These are phyloP conservation scores for Penicillium argentinense DNA, from an alignment of 495 filamentous ascomycete species.

Conservation along the genomic window DNA sequence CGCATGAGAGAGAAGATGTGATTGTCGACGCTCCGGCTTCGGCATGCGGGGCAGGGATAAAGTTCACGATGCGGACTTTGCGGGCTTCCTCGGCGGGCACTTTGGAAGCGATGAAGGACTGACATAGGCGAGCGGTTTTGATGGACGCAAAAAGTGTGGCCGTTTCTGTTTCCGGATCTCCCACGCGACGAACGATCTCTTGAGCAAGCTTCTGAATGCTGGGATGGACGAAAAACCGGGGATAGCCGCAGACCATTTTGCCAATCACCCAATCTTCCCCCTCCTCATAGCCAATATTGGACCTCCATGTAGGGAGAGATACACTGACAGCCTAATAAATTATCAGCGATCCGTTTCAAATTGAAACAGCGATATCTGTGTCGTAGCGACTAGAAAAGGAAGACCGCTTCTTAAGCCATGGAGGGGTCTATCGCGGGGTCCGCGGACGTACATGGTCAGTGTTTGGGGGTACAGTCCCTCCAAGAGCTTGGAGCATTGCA, in stretches of 20 bases:
- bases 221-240: slow-evolving; percentile 90
- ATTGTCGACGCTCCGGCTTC: slow-evolving; percentile 29
- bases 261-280: slow-evolving; percentile 81
- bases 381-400: neutral
- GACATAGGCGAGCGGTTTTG: slow-evolving; percentile 65
- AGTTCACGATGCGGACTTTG: slow-evolving; percentile 64
- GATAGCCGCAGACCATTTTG: slow-evolving; percentile 89
- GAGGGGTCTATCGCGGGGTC: slow-evolving; percentile 29
- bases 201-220: slow-evolving; percentile 71
- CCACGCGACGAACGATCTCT: slow-evolving; percentile 65
- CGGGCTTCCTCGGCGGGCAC: slow-evolving; percentile 44
- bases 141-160: slow-evolving; percentile 80
- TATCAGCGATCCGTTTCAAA: slow-evolving; percentile 7
- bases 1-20: slow-evolving; percentile 62
- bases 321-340: slow-evolving; percentile 82
- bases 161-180: slow-evolving; percentile 55
- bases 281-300: slow-evolving; percentile 92
- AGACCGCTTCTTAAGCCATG: neutral
- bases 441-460: slow-evolving; percentile 54
- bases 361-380: neutral
- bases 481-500: slow-evolving; percentile 42
- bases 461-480: slow-evolving; percentile 48
- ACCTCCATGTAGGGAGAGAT: slow-evolving; percentile 89
- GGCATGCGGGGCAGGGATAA: slow-evolving; percentile 54
- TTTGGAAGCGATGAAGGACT: slow-evolving; percentile 65